Evolutionary conservation across 2,329 filamentous ascomycete species (phyloP).

Genomic region (Phyllosticta citribraziliensis): DNA sequence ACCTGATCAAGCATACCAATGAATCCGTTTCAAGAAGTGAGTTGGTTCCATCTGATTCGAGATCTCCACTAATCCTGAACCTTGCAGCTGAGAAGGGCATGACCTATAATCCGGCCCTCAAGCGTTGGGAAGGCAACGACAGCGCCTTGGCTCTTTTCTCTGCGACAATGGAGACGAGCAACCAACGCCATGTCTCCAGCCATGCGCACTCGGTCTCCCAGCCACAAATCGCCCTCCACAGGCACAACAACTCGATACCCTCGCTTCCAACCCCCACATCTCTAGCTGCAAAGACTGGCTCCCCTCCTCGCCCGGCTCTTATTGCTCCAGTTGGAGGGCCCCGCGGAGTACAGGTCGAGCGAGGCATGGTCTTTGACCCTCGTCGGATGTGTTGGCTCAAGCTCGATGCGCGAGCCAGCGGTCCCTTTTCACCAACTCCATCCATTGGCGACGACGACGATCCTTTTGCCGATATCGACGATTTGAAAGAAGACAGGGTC

Average conservation of each 20-base stretch:
- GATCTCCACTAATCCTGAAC: conserved; percentile 12
- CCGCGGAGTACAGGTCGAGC: conserved; percentile 84
- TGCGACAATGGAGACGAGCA: conserved; percentile 36
- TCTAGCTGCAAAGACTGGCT: conserved; percentile 18
- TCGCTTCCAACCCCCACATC: conserved; percentile 20
- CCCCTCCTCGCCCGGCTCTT: conserved; percentile 56
- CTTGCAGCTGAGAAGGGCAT: conserved; percentile 76
- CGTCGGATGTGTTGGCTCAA: conserved; percentile 98
- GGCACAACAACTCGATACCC: conserved; percentile 21
- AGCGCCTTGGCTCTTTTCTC: conserved; percentile 70
- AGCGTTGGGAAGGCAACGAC: conserved; percentile 94
- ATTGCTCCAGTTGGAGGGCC: conserved; percentile 78
- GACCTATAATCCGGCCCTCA: conserved; percentile 83
- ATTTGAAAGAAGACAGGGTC: conserved; percentile 59
- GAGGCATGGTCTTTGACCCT: conserved; percentile 98
- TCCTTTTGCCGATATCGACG: conserved; percentile 88
- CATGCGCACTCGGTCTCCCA: conserved; percentile 19
- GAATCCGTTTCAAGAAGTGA: conserved; percentile 72
- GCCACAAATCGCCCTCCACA: conserved; percentile 14
- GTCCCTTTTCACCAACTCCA: conserved; percentile 38
- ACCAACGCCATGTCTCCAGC: conserved; percentile 26
- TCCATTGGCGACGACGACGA: conserved; percentile 81
- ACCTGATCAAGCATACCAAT: conserved; percentile 77
- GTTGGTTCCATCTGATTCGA: conserved; percentile 21
- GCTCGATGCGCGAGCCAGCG: conserved; percentile 34